Evolutionary conservation across 2,329 filamentous ascomycete species (phyloP).

Genomic region (Emmonsiellopsis sp.): DNA sequence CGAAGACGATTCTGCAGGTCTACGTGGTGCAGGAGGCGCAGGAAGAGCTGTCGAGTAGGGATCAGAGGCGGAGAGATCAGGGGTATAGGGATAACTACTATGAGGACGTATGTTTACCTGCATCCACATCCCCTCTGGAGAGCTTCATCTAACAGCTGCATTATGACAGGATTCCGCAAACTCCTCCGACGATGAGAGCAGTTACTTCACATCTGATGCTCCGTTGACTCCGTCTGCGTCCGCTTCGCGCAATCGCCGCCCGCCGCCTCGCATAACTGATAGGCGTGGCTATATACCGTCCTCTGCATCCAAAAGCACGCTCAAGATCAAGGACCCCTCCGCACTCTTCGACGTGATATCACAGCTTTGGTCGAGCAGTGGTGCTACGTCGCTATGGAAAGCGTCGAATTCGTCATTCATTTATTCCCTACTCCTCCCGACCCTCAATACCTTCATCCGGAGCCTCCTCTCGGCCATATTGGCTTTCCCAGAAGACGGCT

Average conservation of each 20-base stretch:
- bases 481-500: conserved; percentile 72
- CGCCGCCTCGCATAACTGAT: conserved; percentile 35
- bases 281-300: conserved; percentile 36
- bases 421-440: conserved; percentile 75
- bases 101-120: conserved; percentile 19
- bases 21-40: conserved; percentile 41
- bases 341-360: conserved; percentile 79
- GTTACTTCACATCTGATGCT: conserved; percentile 68
- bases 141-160: conserved; percentile 7
- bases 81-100: conserved; percentile 22
- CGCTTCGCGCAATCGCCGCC: conserved; percentile 30
- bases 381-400: conserved; percentile 90
- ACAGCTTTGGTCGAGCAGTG: conserved; percentile 82
- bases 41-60: conserved; percentile 21
- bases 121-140: conserved; percentile 6
- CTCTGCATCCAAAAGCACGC: conserved; percentile 46
- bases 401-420: conserved; percentile 85
- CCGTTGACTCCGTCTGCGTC: conserved; percentile 34
- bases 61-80: conserved; percentile 21
- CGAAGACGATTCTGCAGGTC: conserved; percentile 85
- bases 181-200: conserved; percentile 63
- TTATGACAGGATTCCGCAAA: conserved; percentile 25
- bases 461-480: conserved; percentile 84
- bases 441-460: conserved; percentile 84
- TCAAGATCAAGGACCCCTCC: conserved; percentile 64